phyloP scores from a whole-genome alignment of 768 basidiomycete species.

The Lentinula sp. region DNA sequence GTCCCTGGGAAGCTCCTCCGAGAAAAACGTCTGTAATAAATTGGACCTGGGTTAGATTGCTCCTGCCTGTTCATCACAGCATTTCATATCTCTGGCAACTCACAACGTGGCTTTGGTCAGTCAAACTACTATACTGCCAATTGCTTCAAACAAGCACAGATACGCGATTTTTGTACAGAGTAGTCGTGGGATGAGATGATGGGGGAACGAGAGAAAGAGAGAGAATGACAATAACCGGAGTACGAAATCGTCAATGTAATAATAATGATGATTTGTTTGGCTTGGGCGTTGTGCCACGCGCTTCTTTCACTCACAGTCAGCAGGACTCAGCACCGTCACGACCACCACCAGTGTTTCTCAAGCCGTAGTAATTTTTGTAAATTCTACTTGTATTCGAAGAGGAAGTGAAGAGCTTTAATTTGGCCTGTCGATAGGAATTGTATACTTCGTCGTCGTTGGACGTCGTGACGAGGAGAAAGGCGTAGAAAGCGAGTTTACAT shows the following conservation, averaged over 20 bases:
- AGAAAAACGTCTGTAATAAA: neutral
- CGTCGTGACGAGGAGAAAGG: neutral
- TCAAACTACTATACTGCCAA: too few species aligned
- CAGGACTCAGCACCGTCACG: neutral
- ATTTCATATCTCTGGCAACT: neutral
- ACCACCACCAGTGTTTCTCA: neutral
- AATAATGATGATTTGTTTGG: neutral
- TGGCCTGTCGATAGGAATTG: neutral
- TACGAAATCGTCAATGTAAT: neutral
- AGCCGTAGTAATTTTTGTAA: neutral
- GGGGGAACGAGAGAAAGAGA: constrained; percentile 1
- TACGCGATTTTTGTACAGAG: too few species aligned
- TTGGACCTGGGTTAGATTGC: neutral
- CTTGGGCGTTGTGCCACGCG: neutral
- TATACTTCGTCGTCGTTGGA: neutral
- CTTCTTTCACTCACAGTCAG: neutral
- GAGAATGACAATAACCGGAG: neutral
- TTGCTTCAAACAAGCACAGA: too few species aligned
- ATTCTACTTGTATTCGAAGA: neutral
- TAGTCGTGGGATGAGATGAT: neutral
- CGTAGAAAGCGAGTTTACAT: neutral
- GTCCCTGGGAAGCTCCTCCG: too few species aligned
- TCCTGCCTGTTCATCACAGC: neutral
- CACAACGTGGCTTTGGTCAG: too few species aligned
- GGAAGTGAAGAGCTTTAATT: neutral